Evolutionary conservation across 1,284 basidiomycete species (phyloP).

Genomic region (Boletellus deceptivus): DNA sequence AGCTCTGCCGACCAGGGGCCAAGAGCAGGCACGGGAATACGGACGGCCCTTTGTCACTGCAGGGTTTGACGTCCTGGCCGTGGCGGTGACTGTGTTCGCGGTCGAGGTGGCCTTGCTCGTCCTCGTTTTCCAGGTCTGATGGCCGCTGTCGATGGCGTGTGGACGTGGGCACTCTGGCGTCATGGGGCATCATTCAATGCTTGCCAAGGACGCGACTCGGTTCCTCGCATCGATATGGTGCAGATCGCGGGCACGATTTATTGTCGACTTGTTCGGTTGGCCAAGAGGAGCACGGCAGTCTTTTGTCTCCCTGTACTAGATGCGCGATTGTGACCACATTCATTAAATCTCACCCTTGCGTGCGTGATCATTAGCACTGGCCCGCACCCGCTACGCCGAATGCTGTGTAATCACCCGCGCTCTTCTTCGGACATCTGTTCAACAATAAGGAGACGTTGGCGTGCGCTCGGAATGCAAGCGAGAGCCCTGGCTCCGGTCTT

Average conservation of each 20-base stretch:
- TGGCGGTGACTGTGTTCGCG: constrained; percentile 58
- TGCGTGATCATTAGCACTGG: constrained; percentile 4
- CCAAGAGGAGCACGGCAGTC: constrained; percentile 1
- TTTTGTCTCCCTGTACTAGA: constrained; percentile 2
- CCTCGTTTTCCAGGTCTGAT: constrained; percentile 45
- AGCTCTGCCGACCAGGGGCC: constrained; percentile 49
- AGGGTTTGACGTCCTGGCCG: constrained; percentile 66
- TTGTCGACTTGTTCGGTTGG: constrained; percentile 10
- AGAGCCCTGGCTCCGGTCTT: too few species aligned
- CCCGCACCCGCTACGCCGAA: not conserved
- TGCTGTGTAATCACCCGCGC: not conserved
- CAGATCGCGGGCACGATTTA: constrained; percentile 15
- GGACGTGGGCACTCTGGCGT: not conserved
- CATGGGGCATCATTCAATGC: too few species aligned
- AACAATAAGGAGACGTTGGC: too few species aligned
- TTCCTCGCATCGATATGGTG: not conserved
- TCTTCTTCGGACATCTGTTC: not conserved
- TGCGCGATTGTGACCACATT: too few species aligned
- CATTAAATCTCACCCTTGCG: not conserved
- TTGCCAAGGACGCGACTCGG: too few species aligned
- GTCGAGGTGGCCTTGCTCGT: constrained; percentile 67
- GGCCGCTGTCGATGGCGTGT: constrained; percentile 10
- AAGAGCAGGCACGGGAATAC: constrained; percentile 58
- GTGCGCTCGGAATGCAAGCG: too few species aligned
- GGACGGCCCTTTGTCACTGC: constrained; percentile 80